A percentile compares a stretch with the other conserved stretches of the same genome.
These are phyloP conservation scores for Carpinus viminea DNA, from an alignment of 306 rosid genomes.

Conservation along the genomic window DNA sequence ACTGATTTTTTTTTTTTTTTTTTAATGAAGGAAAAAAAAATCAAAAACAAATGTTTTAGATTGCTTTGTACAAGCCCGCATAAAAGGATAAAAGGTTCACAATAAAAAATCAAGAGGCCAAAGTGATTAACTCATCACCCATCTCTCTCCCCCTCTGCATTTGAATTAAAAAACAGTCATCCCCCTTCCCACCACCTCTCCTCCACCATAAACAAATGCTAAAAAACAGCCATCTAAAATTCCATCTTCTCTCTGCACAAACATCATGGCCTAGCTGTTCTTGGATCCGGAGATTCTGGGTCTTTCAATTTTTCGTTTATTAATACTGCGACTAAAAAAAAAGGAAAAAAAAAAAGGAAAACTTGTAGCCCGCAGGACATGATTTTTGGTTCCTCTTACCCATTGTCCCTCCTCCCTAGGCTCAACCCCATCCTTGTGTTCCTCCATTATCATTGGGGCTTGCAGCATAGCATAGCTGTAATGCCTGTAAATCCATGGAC, in stretches of 20 bases:
- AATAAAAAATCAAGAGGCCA: conserved; percentile 31
- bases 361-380: conserved; percentile 74
- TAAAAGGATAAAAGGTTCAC: conserved; percentile 32
- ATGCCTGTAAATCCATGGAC: conserved; percentile 91
- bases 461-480: conserved; percentile 55
- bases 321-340: not conserved
- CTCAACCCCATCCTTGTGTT: conserved; percentile 40
- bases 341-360: not conserved
- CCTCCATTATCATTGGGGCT: conserved; percentile 48
- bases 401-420: conserved; percentile 81
- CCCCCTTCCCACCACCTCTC: conserved; percentile 53
- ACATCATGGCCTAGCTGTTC: conserved; percentile 94
- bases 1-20: conserved; percentile 38
- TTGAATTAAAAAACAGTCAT: conserved; percentile 48
- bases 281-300: conserved; percentile 95
- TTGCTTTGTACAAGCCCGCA: conserved; percentile 32
- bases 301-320: conserved; percentile 31
- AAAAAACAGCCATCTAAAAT: conserved; percentile 54
- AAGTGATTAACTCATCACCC: conserved; percentile 43
- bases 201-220: conserved; percentile 57
- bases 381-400: conserved; percentile 74
- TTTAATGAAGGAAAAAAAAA: conserved; percentile 29
- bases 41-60: conserved; percentile 40
- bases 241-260: conserved; percentile 59
- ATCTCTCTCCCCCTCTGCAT: conserved; percentile 38